Conservation (phyloP, 176 grass and related monocot species). For the Aegilops sharonensis region DNA sequence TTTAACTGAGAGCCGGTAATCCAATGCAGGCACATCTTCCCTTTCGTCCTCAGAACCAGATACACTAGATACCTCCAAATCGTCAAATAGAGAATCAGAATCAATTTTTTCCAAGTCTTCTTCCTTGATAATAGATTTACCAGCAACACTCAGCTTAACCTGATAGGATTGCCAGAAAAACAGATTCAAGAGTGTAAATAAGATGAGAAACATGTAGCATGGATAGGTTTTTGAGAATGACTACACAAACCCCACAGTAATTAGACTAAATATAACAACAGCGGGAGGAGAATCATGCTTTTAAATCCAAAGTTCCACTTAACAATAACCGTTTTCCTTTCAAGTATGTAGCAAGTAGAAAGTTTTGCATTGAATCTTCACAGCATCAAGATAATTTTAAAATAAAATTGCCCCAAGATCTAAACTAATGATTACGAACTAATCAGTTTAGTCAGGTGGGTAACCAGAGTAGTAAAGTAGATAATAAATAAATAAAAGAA, state of each 20-base stretch:
- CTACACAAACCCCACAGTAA: neutral
- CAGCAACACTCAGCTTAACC: constrained; percentile 84
- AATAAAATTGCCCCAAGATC: neutral
- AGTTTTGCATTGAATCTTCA: neutral
- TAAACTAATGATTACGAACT: neutral
- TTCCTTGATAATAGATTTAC: constrained; percentile 90
- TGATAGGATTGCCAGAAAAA: constrained; percentile 34
- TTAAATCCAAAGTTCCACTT: neutral
- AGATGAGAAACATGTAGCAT: neutral
- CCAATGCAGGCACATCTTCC: constrained; percentile 47
- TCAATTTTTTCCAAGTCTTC: constrained; percentile 71
- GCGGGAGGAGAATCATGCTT: neutral
- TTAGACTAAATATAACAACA: neutral
- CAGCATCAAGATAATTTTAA: neutral
- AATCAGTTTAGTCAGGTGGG: neutral
- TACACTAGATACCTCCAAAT: constrained; percentile 90
- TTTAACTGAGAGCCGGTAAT: constrained; percentile 43
- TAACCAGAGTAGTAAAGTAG: neutral
- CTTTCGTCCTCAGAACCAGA: constrained; percentile 91
- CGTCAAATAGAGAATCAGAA: constrained; percentile 64
- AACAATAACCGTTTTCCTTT: neutral
- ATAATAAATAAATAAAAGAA: neutral
- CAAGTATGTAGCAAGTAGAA: neutral
- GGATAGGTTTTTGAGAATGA: neutral
- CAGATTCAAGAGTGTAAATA: neutral